phyloP scores from a whole-genome alignment of 2,329 filamentous ascomycete genomes.

The Fusarium pseudoanthophilum region DNA sequence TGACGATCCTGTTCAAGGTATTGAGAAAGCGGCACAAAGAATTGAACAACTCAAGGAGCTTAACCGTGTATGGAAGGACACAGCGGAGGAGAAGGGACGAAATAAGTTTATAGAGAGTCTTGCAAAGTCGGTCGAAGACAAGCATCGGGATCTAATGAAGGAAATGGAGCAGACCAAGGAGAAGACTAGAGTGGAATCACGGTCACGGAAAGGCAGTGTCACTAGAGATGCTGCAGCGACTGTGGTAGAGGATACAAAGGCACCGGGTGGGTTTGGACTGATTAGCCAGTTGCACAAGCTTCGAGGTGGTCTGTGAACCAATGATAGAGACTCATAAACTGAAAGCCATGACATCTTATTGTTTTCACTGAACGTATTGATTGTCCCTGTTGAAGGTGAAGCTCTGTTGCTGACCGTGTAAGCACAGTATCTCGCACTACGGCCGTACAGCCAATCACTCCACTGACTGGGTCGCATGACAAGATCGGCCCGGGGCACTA shows the following conservation, averaged over 20 bases:
- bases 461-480: conserved; percentile 2
- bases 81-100: conserved; percentile 90
- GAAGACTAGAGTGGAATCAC: conserved; percentile 49
- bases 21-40: conserved; percentile 77
- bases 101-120: conserved; percentile 83
- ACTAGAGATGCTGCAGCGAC: conserved; percentile 40
- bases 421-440: conserved; percentile 8
- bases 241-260: conserved; percentile 54
- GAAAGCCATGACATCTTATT: not conserved
- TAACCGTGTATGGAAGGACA: conserved; percentile 90
- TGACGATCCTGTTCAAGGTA: conserved; percentile 70
- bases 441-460: conserved; percentile 23
- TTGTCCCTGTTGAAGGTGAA: not conserved
- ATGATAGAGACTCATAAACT: not conserved
- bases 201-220: conserved; percentile 51
- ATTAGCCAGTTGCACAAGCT: conserved; percentile 73
- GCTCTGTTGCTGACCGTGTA: not conserved
- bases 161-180: conserved; percentile 60
- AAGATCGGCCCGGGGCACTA: conserved; percentile 30
- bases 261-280: conserved; percentile 65
- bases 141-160: conserved; percentile 63
- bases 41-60: conserved; percentile 83
- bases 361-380: not conserved
- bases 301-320: conserved; percentile 60
- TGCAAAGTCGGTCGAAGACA: conserved; percentile 84